phyloP scores from a whole-genome alignment of 495 filamentous ascomycete genomes.

The Aspergillus affinis region DNA sequence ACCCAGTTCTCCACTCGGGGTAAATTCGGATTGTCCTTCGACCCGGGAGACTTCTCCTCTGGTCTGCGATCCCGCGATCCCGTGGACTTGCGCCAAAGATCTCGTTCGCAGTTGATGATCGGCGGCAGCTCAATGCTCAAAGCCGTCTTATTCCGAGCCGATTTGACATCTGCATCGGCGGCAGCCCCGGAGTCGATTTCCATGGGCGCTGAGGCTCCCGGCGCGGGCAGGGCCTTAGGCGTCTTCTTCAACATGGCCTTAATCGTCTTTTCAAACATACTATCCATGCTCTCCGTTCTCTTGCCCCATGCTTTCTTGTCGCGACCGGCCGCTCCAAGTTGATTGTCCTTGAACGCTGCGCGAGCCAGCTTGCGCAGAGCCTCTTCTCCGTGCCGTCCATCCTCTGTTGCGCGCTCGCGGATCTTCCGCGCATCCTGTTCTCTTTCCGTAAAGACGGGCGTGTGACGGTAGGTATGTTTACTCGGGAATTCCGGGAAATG shows the following conservation, averaged over 20 bases:
- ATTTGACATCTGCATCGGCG: slow-evolving; percentile 29
- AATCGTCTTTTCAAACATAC: slow-evolving; percentile 51
- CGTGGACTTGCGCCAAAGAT: slow-evolving; percentile 40
- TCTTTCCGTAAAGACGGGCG: slow-evolving; percentile 62
- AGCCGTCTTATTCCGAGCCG: slow-evolving; percentile 25
- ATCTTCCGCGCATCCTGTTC: slow-evolving; percentile 70
- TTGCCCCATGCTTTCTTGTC: slow-evolving; percentile 48
- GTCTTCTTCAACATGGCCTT: slow-evolving; percentile 38
- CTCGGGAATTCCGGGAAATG: slow-evolving; percentile 71
- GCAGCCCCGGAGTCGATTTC: slow-evolving; percentile 34
- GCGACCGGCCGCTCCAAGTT: slow-evolving; percentile 33
- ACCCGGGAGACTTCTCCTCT: slow-evolving; percentile 31
- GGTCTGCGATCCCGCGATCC: slow-evolving; percentile 23
- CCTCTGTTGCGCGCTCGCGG: slow-evolving; percentile 69
- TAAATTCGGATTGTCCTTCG: slow-evolving; percentile 23
- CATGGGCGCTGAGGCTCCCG: slow-evolving; percentile 24
- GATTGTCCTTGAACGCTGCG: slow-evolving; percentile 47
- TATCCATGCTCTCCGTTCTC: slow-evolving; percentile 44
- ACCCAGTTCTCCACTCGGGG: slow-evolving; percentile 33
- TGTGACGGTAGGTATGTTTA: slow-evolving; percentile 70
- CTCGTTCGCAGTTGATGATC: slow-evolving; percentile 49
- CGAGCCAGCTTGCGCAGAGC: slow-evolving; percentile 66
- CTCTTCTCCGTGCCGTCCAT: slow-evolving; percentile 71
- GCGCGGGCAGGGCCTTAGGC: slow-evolving; percentile 21
- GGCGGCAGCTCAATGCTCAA: slow-evolving; percentile 44